These are phyloP conservation scores for Solanum hybrid DNA, from an alignment of 305 asterid species.

Conservation along the genomic window DNA sequence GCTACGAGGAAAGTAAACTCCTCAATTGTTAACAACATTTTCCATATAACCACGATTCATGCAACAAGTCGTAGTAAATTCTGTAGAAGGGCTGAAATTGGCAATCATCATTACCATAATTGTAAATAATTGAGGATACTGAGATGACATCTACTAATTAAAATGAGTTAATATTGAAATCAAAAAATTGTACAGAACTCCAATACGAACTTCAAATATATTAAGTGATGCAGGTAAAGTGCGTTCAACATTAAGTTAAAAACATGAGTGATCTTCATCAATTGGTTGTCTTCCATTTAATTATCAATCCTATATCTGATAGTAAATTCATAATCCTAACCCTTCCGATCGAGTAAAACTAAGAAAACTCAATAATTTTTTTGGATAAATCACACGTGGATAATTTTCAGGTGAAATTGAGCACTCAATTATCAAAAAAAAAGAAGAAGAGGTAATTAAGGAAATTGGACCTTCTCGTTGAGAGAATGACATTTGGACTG, in stretches of 20 bases:
- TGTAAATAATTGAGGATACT: neutral
- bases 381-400: neutral
- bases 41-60: neutral
- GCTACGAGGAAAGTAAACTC: neutral
- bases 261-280: neutral
- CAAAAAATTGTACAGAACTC: neutral
- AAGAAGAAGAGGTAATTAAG: neutral
- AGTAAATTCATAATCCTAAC: neutral
- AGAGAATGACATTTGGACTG: slow-evolving; percentile 88
- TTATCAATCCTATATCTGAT: neutral
- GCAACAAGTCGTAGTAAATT: neutral
- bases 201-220: neutral
- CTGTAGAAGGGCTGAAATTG: neutral
- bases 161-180: neutral
- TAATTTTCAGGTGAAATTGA: neutral
- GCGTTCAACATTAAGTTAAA: neutral
- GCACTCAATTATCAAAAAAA: neutral
- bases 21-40: neutral
- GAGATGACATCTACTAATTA: neutral
- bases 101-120: neutral
- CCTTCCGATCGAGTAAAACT: neutral
- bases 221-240: neutral
- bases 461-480: slow-evolving; percentile 57
- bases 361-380: neutral
- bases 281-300: neutral